Conservation (phyloP, 2,329 filamentous ascomycete species). For the Fusarium mangiferae region DNA sequence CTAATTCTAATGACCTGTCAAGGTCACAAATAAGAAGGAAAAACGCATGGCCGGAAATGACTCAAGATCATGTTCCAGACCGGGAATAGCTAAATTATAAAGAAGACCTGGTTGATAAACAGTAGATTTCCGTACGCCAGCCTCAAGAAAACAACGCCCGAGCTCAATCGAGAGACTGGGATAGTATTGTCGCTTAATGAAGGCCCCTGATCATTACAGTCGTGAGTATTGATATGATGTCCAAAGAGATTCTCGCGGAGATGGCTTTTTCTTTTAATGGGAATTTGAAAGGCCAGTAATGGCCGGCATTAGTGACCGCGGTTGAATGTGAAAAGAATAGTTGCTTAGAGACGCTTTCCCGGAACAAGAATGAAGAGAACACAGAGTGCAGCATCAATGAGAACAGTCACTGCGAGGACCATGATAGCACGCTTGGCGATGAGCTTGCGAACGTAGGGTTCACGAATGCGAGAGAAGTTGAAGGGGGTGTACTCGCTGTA, state of each 20-base stretch:
- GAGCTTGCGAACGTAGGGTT: conserved; percentile 89
- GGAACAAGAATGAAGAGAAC: conserved; percentile 95
- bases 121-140: conserved; percentile 41
- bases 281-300: conserved; percentile 34
- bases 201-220: conserved; percentile 45
- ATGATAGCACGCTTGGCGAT: conserved; percentile 85
- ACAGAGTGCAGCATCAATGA: conserved; percentile 84
- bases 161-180: conserved; percentile 22
- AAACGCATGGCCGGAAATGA: conserved; percentile 27
- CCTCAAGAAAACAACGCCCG: conserved; percentile 31
- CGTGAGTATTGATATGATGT: conserved; percentile 39
- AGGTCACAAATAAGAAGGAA: conserved; percentile 25
- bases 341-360: conserved; percentile 76
- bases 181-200: conserved; percentile 33
- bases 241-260: conserved; percentile 31
- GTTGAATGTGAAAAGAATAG: background rate
- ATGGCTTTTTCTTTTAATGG: conserved; percentile 14
- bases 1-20: conserved; percentile 15
- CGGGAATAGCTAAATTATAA: conserved; percentile 40
- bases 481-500: conserved; percentile 97
- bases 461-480: conserved; percentile 86
- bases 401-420: conserved; percentile 77
- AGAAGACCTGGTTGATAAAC: conserved; percentile 41
- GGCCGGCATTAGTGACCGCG: conserved; percentile 40
- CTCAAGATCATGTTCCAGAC: conserved; percentile 26